Evolutionary conservation across 495 filamentous ascomycete genomes (phyloP).

Genomic region (Daldinia caldariorum): DNA sequence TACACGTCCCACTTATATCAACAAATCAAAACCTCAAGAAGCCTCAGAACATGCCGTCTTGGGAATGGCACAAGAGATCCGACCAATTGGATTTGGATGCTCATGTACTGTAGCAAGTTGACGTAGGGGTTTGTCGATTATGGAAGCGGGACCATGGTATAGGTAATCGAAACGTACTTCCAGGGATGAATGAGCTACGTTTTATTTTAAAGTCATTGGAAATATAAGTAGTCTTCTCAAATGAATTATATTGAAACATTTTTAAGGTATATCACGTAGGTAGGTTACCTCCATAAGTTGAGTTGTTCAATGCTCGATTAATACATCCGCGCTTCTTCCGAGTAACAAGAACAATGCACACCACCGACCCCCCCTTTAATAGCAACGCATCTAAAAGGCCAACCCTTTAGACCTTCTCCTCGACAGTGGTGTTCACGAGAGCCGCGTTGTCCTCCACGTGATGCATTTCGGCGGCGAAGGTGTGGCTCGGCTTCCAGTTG

Average conservation of each 20-base stretch:
- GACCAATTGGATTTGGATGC: too few species aligned
- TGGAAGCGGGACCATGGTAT: too few species aligned
- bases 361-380: too few species aligned
- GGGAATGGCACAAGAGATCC: too few species aligned
- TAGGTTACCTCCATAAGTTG: too few species aligned
- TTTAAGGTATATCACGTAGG: not conserved
- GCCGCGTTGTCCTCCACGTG: conserved; percentile 41
- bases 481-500: conserved; percentile 70
- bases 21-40: too few species aligned
- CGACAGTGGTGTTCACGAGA: conserved; percentile 28
- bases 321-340: not conserved
- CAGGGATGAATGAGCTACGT: not conserved
- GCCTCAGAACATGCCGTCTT: too few species aligned
- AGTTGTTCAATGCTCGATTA: not conserved
- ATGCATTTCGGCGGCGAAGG: conserved; percentile 69
- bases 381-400: not conserved
- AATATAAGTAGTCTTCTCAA: not conserved
- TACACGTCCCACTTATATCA: too few species aligned
- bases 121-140: too few species aligned
- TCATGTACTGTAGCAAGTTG: too few species aligned
- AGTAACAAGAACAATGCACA: not conserved
- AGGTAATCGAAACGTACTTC: too few species aligned
- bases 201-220: not conserved
- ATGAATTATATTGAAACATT: not conserved
- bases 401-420: conserved; percentile 44